phyloP scores from a whole-genome alignment of 352 stramenopile genomes.

The Phytopythium montanum region DNA sequence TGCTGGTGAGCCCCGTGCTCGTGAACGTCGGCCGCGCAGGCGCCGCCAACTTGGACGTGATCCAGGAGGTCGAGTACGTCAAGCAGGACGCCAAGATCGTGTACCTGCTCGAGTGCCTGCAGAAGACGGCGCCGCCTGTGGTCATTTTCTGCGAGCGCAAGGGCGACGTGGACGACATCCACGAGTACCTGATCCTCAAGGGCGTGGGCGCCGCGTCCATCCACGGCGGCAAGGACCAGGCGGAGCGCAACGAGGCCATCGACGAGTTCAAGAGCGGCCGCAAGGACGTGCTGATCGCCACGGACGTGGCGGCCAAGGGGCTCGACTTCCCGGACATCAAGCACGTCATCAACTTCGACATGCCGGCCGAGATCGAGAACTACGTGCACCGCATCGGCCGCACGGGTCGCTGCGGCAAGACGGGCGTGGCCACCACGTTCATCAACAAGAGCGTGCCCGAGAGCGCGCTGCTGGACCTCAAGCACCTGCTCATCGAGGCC shows the following conservation, averaged over 20 bases:
- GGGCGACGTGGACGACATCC: conserved; percentile 98
- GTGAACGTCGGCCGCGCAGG: conserved; percentile 98
- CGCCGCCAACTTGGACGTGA: conserved; percentile 98
- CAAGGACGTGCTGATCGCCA: conserved; percentile 98
- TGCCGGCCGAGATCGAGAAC: conserved; percentile 99
- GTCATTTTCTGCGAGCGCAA: conserved; percentile 98
- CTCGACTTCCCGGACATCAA: conserved; percentile 99
- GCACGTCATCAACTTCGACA: conserved; percentile 99
- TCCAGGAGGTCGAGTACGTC: conserved; percentile 99
- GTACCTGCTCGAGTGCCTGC: conserved; percentile 97
- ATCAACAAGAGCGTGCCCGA: conserved; percentile 97
- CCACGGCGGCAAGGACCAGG: conserved; percentile 97
- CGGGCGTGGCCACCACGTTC: conserved; percentile 97
- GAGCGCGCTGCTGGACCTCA: conserved; percentile 97
- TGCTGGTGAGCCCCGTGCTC: conserved; percentile 95
- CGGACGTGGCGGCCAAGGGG: conserved; percentile 98
- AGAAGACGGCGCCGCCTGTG: conserved; percentile 98
- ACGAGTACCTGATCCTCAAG: conserved; percentile 99
- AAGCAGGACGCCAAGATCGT: conserved; percentile 99
- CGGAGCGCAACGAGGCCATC: conserved; percentile 97
- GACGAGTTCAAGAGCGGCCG: conserved; percentile 90
- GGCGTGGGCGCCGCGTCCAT: conserved; percentile 95
- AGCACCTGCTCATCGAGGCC: conserved; percentile 97
- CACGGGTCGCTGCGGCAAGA: conserved; percentile 98
- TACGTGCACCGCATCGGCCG: conserved; percentile 99